Conservation (phyloP, 2,329 filamentous ascomycete species). For the Sarocladium oryzae region DNA sequence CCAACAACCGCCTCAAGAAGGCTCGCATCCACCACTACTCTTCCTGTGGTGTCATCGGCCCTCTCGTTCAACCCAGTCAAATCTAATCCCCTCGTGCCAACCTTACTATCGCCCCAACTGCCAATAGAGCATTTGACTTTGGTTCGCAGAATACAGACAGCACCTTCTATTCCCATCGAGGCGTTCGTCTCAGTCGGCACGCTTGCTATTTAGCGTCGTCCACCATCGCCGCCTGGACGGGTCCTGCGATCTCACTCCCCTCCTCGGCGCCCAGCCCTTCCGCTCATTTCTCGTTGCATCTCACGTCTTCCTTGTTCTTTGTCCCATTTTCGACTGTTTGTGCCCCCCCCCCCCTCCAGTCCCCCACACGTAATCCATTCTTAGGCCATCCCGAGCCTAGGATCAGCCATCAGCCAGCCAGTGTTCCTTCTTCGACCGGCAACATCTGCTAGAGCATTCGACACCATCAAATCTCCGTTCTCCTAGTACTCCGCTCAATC, state of each 20-base stretch:
- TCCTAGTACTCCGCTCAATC: neutral
- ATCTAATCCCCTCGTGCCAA: too few species aligned
- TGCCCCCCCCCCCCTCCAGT: neutral
- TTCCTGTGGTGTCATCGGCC: too few species aligned
- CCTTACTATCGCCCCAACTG: too few species aligned
- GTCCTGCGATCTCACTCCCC: constrained; percentile 6
- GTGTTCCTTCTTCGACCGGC: too few species aligned
- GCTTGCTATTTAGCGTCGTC: constrained; percentile 5
- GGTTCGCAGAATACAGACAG: too few species aligned
- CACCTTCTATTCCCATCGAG: neutral
- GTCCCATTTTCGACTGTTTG: neutral
- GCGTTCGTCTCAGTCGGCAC: neutral
- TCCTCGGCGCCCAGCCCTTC: constrained; percentile 7
- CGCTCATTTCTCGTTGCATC: constrained; percentile 7
- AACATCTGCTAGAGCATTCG: neutral
- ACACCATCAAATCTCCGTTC: neutral
- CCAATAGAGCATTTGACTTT: too few species aligned
- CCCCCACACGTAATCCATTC: constrained; percentile 7
- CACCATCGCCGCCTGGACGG: constrained; percentile 4
- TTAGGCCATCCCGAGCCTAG: neutral
- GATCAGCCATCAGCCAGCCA: too few species aligned
- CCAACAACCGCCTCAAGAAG: neutral
- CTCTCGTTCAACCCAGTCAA: too few species aligned
- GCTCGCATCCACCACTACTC: too few species aligned
- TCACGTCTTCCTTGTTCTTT: constrained; percentile 5